These are phyloP conservation scores for Chiua virens DNA, from an alignment of 768 basidiomycete genomes.

Conservation along the genomic window DNA sequence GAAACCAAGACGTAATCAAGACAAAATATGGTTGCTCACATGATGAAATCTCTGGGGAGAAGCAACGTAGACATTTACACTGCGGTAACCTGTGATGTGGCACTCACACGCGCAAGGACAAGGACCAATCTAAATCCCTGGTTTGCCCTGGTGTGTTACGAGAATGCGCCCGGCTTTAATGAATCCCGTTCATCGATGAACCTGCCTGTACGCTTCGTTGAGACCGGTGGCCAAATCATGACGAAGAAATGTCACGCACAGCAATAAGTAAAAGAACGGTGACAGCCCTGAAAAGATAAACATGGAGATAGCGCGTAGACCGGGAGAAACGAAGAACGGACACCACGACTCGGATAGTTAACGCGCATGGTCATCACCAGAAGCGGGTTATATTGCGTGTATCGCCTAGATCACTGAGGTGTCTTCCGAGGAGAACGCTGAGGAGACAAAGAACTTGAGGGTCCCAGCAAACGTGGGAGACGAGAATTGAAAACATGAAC, in stretches of 20 bases:
- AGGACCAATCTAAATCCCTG: not conserved
- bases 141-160: not conserved
- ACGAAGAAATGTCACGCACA: not conserved
- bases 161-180: not conserved
- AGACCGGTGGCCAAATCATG: not conserved
- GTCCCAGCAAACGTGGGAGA: not conserved
- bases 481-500: not conserved
- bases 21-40: slow-evolving; percentile 6
- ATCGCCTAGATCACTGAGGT: not conserved
- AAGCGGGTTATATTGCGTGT: not conserved
- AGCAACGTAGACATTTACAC: not conserved
- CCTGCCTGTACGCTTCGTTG: too few relatives aligned
- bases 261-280: not conserved
- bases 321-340: too few relatives aligned
- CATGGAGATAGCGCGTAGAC: not conserved
- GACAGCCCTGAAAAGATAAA: not conserved
- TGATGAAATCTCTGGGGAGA: not conserved
- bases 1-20: not conserved
- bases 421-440: slow-evolving; percentile 2
- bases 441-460: not conserved
- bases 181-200: not conserved
- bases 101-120: not conserved
- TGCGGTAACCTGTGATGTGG: not conserved
- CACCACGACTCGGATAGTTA: not conserved
- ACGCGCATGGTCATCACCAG: not conserved